phyloP scores from a whole-genome alignment of 2,329 filamentous ascomycete genomes.

The Byssothecium circinans region DNA sequence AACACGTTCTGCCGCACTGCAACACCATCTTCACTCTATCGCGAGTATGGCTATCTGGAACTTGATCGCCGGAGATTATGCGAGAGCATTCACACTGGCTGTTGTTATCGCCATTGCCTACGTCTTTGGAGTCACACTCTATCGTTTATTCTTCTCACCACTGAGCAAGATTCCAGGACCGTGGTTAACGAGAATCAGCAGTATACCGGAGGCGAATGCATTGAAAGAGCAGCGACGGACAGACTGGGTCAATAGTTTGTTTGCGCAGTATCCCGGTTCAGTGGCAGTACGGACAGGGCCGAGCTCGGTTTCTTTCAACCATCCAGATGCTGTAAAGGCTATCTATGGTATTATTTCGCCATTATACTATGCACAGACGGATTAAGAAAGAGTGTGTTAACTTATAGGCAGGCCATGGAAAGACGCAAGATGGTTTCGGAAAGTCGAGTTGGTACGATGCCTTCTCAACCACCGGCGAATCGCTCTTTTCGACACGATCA shows the following conservation, averaged over 20 bases:
- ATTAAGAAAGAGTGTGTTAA: too few relatives aligned
- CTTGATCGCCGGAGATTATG: neutral
- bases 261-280: slow-evolving; percentile 12
- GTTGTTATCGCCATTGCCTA: neutral
- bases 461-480: slow-evolving; percentile 19
- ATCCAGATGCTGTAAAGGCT: slow-evolving; percentile 19
- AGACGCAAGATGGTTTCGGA: slow-evolving; percentile 12
- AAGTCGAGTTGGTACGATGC: slow-evolving; percentile 20
- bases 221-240: slow-evolving; percentile 14
- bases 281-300: slow-evolving; percentile 16
- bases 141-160: slow-evolving; percentile 16
- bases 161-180: slow-evolving; percentile 16
- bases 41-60: neutral
- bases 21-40: too few relatives aligned
- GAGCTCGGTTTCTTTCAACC: slow-evolving; percentile 18
- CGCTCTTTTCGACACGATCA: slow-evolving; percentile 17
- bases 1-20: too few relatives aligned
- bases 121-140: slow-evolving; percentile 2
- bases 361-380: too few relatives aligned
- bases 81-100: neutral
- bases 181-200: slow-evolving; percentile 14
- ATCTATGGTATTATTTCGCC: slow-evolving; percentile 16
- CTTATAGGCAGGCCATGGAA: slow-evolving; percentile 11
- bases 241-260: slow-evolving; percentile 13
- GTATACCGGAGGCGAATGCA: slow-evolving; percentile 15